phyloP scores from a whole-genome alignment of 345 rosid species.

The Salix exigua region DNA sequence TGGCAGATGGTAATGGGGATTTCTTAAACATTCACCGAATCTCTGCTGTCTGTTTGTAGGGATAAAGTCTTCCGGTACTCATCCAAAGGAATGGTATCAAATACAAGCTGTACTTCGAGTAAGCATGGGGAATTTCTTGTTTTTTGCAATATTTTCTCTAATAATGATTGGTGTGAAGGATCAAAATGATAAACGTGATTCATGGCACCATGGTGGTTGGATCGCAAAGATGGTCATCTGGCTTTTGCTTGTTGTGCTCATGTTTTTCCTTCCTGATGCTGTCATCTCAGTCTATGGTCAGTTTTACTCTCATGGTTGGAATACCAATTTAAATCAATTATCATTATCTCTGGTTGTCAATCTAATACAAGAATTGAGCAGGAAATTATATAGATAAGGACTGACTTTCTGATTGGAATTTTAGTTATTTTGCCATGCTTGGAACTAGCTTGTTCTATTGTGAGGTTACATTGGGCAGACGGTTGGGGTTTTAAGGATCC shows the following conservation, averaged over 20 bases:
- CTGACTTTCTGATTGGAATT: too few species aligned
- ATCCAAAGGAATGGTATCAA: constrained; percentile 78
- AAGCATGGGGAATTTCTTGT: constrained; percentile 82
- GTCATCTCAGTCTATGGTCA: constrained; percentile 72
- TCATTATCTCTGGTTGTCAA: not conserved
- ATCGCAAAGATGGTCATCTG: constrained; percentile 76
- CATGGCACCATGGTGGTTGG: constrained; percentile 99
- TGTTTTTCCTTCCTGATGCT: constrained; percentile 82
- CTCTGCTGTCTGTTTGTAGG: constrained; percentile 41
- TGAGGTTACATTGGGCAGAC: too few species aligned
- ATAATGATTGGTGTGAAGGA: constrained; percentile 94
- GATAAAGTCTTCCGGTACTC: constrained; percentile 65
- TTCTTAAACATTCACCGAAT: not conserved
- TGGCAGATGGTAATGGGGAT: not conserved
- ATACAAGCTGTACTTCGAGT: constrained; percentile 93
- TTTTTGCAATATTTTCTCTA: constrained; percentile 63
- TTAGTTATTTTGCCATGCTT: too few species aligned
- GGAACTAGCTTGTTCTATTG: too few species aligned
- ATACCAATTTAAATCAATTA: not conserved
- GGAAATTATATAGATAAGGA: too few species aligned
- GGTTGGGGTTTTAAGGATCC: too few species aligned
- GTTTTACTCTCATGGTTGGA: constrained; percentile 15
- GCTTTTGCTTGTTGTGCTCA: constrained; percentile 74
- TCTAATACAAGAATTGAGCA: too few species aligned
- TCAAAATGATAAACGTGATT: constrained; percentile 86